Evolutionary conservation across 495 filamentous ascomycete species (phyloP), one percentile per base, ranked within the genome.

Genomic region (Aspergillus sparsus): DNA sequence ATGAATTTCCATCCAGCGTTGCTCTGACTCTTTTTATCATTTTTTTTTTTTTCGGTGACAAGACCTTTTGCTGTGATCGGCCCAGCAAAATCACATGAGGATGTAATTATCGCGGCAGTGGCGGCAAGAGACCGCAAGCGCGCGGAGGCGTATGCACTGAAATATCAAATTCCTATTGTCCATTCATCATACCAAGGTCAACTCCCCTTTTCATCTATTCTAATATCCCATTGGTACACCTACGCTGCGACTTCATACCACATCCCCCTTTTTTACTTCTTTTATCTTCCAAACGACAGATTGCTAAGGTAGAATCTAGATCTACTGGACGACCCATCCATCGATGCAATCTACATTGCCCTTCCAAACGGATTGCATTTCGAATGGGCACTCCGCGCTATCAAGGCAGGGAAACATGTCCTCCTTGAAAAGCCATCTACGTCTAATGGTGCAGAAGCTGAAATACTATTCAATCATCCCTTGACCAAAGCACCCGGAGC

Each of bases 71-170:
- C 83, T 9, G 55, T 89, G 10, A 83, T 88, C 37, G 62, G 54
- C n/a, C 83, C 86, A 0, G 83, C 86, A 7, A 79, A 72, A 52
- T 74, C 74, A 7, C 86, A 89, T 62, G 75, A 85, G 0, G 85
- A 85, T 47, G 82, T 87, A 33, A 74, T 85, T 18, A 58, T 90
- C 36, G 74, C 75, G 1, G 81, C 81, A 1, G 78, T 90, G 0
- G 83, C 86, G 6, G 82, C 85, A 6, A 76, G 85, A n/a, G 80
- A 87, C 60, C 62, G 54, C 11, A 67, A 67, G 7, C 81, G 75
- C 55, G 87, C 86, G 0, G 66, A 80, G 50, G 71, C 68, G 0
- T 88, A 80, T 66, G 86, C 86, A 3, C 80, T 82, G 65, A 80
- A 78, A 55, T 74, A 87, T 63, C 68, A 69, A 7, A 87, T 90